phyloP scores from a whole-genome alignment of 164 flowering plant species.

The Euptelea pleiosperma region DNA sequence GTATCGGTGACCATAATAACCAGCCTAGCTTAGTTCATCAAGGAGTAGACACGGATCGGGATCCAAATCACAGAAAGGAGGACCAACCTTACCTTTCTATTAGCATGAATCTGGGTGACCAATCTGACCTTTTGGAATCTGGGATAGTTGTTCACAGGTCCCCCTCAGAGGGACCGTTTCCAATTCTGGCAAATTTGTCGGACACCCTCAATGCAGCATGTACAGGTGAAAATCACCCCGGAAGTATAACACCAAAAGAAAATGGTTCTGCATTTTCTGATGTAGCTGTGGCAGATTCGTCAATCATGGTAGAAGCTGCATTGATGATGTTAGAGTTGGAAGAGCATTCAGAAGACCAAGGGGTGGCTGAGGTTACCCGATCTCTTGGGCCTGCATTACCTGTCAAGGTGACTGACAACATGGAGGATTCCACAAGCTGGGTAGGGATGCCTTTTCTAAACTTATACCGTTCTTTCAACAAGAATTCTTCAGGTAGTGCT shows the following conservation, averaged over 20 bases:
- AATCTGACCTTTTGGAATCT: constrained; percentile 33
- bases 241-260: constrained; percentile 27
- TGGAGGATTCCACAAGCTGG: constrained; percentile 56
- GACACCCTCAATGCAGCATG: constrained; percentile 93
- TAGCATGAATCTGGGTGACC: constrained; percentile 24
- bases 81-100: constrained; percentile 15
- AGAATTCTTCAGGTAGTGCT: constrained; percentile 38
- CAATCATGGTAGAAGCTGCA: constrained; percentile 19
- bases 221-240: constrained; percentile 72
- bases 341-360: constrained; percentile 38
- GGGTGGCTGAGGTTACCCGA: constrained; percentile 26
- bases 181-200: constrained; percentile 52
- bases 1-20: constrained; percentile 11
- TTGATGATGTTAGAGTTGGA: constrained; percentile 32
- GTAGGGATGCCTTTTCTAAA: constrained; percentile 62
- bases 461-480: constrained; percentile 62
- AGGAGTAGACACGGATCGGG: constrained; percentile 20
- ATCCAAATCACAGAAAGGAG: no score
- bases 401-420: constrained; percentile 38
- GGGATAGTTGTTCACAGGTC: constrained; percentile 39
- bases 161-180: constrained; percentile 62
- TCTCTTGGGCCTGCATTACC: constrained; percentile 29
- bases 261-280: constrained; percentile 25
- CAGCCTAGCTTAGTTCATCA: constrained; percentile 21
- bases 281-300: constrained; percentile 33